These are phyloP conservation scores for Tephrocybe sp. DNA, from an alignment of 768 basidiomycete species.

Conservation along the genomic window DNA sequence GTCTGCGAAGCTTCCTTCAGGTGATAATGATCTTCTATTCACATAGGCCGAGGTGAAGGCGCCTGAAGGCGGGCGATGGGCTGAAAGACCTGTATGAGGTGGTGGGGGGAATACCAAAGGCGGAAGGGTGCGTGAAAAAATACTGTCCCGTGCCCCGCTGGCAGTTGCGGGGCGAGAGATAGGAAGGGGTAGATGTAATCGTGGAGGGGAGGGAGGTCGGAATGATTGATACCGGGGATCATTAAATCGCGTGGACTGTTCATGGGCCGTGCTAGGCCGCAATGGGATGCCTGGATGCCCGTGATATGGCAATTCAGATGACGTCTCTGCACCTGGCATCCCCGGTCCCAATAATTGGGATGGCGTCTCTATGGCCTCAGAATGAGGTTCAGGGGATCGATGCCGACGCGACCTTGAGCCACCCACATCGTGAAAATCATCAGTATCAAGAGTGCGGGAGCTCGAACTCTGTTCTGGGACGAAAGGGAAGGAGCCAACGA, in stretches of 20 bases:
- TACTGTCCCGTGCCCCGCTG: constrained; percentile 18
- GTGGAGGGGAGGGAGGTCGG: constrained; percentile 21
- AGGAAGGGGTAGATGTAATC: constrained; percentile 19
- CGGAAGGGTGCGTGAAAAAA: constrained; percentile 33
- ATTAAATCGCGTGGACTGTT: constrained; percentile 3
- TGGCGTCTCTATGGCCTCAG: constrained; percentile 32
- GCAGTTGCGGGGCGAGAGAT: constrained; percentile 23
- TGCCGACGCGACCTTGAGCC: constrained; percentile 16
- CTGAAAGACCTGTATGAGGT: constrained; percentile 9
- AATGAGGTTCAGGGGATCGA: constrained; percentile 26
- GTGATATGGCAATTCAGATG: constrained; percentile 5
- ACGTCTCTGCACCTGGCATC: constrained; percentile 39
- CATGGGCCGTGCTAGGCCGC: constrained; percentile 8
- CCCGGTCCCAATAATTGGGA: constrained; percentile 53
- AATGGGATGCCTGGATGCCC: constrained; percentile 3
- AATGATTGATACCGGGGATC: constrained; percentile 1
- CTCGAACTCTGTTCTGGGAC: constrained; percentile 10
- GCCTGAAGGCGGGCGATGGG: constrained; percentile 3
- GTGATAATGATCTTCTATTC: constrained; percentile 30
- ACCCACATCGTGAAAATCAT: neutral
- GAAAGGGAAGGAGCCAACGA: constrained; percentile 15
- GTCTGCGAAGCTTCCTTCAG: constrained; percentile 32
- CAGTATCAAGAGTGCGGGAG: constrained; percentile 4
- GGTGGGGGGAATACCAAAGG: constrained; percentile 27
- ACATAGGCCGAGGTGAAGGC: constrained; percentile 13